Evolutionary conservation across 768 basidiomycete genomes (phyloP).

Genomic region (Tricholoma terreum): DNA sequence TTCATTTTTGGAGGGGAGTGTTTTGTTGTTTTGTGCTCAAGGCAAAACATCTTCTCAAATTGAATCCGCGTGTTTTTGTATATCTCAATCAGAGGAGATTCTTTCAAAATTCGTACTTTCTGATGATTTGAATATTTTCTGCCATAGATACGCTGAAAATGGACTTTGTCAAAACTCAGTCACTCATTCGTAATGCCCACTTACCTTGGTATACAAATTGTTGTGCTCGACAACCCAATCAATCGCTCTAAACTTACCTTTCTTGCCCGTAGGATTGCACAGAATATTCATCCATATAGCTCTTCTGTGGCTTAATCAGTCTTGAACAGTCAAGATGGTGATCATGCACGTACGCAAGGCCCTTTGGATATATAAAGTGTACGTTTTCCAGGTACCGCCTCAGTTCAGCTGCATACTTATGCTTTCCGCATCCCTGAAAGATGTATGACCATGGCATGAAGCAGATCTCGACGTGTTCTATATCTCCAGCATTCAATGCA

Average conservation of each 20-base stretch:
- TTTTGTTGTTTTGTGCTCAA: conserved; percentile 13
- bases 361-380: conserved; percentile 3
- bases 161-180: no score
- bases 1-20: conserved; percentile 26
- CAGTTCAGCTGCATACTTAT: no score
- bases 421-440: no score
- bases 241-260: no score
- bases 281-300: conserved; percentile 27
- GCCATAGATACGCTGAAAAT: conserved; percentile 26
- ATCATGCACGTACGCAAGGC: conserved; percentile 8
- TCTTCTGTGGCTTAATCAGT: no score
- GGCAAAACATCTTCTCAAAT: conserved; percentile 22
- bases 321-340: no score
- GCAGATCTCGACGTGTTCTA: conserved; percentile 10
- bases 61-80: conserved; percentile 22
- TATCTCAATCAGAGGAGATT: conserved; percentile 32
- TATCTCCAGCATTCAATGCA: conserved; percentile 14
- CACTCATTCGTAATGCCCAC: no score
- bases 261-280: no score
- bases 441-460: no score
- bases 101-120: conserved; percentile 25
- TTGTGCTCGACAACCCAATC: no score
- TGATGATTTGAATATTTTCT: conserved; percentile 32
- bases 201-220: no score
- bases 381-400: conserved; percentile 7